Conservation (phyloP, 1,139 yeast genomes). For the Scheffersomyces cryptocercus region DNA sequence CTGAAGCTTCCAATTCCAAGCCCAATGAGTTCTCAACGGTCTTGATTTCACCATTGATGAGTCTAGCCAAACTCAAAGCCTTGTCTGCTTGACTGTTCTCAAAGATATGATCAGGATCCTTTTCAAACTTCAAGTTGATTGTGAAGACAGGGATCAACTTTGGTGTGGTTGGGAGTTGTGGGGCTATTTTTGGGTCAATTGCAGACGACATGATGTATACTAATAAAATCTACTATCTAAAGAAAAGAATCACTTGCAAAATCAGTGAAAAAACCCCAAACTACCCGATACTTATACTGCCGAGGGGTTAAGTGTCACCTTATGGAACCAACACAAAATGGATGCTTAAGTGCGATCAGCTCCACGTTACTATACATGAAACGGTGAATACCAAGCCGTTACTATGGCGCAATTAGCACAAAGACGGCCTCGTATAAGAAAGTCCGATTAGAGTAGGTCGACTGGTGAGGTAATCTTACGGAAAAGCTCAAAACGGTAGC, state of each 20-base stretch:
- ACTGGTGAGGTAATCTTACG: too few species aligned
- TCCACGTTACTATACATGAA: too few species aligned
- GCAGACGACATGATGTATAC: not conserved
- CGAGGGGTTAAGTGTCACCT: too few species aligned
- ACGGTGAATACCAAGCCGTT: too few species aligned
- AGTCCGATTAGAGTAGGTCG: too few species aligned
- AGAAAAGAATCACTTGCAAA: not conserved
- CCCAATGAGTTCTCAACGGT: conserved; percentile 32
- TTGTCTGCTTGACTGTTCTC: conserved; percentile 15
- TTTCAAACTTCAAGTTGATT: conserved; percentile 24
- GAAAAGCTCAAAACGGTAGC: too few species aligned
- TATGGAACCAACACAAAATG: too few species aligned
- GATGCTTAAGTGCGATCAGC: too few species aligned
- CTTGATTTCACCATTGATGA: conserved; percentile 27
- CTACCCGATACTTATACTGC: too few species aligned
- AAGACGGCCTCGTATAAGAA: too few species aligned
- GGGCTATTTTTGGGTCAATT: conserved; percentile 6
- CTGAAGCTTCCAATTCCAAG: conserved; percentile 26
- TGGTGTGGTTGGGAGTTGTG: conserved; percentile 16
- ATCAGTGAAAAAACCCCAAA: not conserved
- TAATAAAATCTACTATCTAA: too few species aligned
- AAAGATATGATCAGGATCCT: conserved; percentile 18
- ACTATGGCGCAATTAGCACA: too few species aligned
- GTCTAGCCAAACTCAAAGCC: conserved; percentile 21
- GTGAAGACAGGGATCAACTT: conserved; percentile 32